phyloP scores from a whole-genome alignment of 2,329 filamentous ascomycete genomes.

The Curvularia sp. region DNA sequence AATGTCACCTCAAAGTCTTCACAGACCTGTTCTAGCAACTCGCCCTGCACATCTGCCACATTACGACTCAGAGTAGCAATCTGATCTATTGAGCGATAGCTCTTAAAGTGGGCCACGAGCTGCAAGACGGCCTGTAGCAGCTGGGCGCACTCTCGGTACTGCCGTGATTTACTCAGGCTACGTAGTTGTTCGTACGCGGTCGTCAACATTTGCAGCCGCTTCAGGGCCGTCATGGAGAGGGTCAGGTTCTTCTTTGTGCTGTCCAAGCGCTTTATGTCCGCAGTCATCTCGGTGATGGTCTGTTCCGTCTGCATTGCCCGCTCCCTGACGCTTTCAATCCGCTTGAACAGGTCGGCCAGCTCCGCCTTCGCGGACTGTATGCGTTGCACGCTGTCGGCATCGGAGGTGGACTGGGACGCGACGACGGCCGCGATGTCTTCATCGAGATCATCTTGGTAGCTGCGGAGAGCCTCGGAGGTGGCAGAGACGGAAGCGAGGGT shows the following conservation, averaged over 20 bases:
- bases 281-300: conserved; percentile 97
- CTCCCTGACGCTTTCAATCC: conserved; percentile 91
- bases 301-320: conserved; percentile 91
- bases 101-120: conserved; percentile 98
- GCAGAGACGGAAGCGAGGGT: conserved; percentile 77
- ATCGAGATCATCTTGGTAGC: conserved; percentile 82
- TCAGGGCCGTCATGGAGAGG: conserved; percentile 95
- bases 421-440: conserved; percentile 76
- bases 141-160: conserved; percentile 94
- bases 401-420: conserved; percentile 79
- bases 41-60: conserved; percentile 90
- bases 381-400: conserved; percentile 85
- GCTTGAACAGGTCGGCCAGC: conserved; percentile 86
- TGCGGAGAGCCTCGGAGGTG: conserved; percentile 75
- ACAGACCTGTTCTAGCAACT: conserved; percentile 95
- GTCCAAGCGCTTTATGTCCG: conserved; percentile 96
- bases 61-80: conserved; percentile 92
- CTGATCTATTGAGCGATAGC: conserved; percentile 96
- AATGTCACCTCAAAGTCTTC: conserved; percentile 98
- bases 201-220: conserved; percentile 96
- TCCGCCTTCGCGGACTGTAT: conserved; percentile 92
- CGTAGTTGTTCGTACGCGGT: conserved; percentile 98
- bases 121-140: conserved; percentile 94
- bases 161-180: conserved; percentile 79
- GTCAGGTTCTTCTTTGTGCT: conserved; percentile 96